Evolutionary conservation across 2,329 filamentous ascomycete species (phyloP), one percentile per base, ranked within the genome.

Genomic region (Colletotrichum coccodes): DNA sequence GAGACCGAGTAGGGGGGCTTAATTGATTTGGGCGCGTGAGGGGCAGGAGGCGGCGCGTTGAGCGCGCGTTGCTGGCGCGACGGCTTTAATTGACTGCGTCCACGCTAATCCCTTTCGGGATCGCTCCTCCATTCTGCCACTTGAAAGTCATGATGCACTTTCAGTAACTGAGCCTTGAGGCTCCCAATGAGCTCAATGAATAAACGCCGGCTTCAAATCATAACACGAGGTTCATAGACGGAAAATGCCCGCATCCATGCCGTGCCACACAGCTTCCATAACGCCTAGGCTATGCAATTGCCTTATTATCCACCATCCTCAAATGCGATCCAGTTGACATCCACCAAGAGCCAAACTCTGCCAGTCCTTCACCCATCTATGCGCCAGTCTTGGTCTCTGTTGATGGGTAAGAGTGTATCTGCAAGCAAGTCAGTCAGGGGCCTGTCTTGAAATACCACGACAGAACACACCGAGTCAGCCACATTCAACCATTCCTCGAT

Each of bases 401-500:
- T 3, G 60, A 26, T 4, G 73, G 38, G 49, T 76, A 79, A 77
- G 77, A 77, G 59, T 81, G 79, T 70, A 80, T 77, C 79, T 80
- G 47, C 30, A 50, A 6, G 14, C 8, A 50, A 2, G 64, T 78
- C 49, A 76, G 73, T 21, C 14, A 28, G n/a, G 5, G 11, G 6
- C 44, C 5, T 18, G 16, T 65, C 16, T 5, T 21, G 26, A 44
- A 6, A 26, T 8, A 28, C 8, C 18, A 28, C n/a, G 11, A 3
- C 14, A 44, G 1, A 21, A 52, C 86, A 74, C 79, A 94, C 91
- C 77, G 87, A 85, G 72, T 91, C 88, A 12, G 94, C 89, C 77
- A 95, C 89, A 12, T 84, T 83, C 65, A 97, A 84, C 94, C 94
- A 97, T 79, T 97, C 94, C 72, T 91, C 87, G 49, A 97, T 82